phyloP scores from a whole-genome alignment of 2,329 filamentous ascomycete genomes.

The Aspergillus brunneoviolaceus region DNA sequence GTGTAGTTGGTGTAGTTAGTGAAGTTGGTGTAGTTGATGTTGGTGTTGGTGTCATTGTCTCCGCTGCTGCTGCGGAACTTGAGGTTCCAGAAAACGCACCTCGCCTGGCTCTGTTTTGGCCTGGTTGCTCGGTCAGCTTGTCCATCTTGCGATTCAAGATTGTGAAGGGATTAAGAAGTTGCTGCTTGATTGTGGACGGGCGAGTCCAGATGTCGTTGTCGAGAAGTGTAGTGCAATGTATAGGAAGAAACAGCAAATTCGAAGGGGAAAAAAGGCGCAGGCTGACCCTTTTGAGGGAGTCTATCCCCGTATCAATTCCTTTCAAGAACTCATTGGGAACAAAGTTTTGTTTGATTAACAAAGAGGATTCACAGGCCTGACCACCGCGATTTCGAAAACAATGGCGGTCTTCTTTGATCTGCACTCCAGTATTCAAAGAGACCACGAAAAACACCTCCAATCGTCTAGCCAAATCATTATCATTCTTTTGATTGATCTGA shows the following conservation, averaged over 20 bases:
- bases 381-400: not conserved
- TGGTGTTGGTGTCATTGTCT: not conserved
- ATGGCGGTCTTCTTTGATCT: not conserved
- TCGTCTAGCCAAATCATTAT: not conserved
- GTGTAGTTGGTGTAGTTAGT: not conserved
- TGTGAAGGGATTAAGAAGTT: not conserved
- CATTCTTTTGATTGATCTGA: not conserved
- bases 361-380: not conserved
- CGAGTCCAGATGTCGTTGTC: not conserved
- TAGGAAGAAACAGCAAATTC: not conserved
- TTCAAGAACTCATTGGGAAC: not conserved
- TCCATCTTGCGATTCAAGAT: not conserved
- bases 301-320: not conserved
- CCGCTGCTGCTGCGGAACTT: not conserved
- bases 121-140: not conserved
- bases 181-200: not conserved
- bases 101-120: not conserved
- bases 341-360: not conserved
- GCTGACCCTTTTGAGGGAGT: not conserved
- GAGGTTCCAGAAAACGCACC: not conserved
- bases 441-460: not conserved
- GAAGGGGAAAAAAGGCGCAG: not conserved
- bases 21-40: not conserved
- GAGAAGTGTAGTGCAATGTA: not conserved
- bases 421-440: not conserved